These are phyloP conservation scores for Cordyceps cateniannulata DNA, from an alignment of 2,329 filamentous ascomycete species.

Conservation along the genomic window DNA sequence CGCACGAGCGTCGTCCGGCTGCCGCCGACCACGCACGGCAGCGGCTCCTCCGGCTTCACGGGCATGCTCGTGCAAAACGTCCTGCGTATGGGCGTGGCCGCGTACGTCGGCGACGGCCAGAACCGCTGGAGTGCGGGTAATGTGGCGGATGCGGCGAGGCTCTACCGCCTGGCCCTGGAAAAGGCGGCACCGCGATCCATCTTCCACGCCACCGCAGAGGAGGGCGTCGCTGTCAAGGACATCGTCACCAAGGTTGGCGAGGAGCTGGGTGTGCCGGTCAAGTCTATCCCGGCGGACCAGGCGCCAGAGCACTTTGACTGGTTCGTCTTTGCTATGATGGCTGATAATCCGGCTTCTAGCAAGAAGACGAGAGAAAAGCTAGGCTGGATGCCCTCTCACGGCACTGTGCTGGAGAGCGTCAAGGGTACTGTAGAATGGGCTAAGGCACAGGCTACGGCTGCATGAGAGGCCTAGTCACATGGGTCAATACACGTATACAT, in stretches of 20 bases:
- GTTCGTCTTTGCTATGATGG: slow-evolving; percentile 15
- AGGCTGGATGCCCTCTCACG: neutral
- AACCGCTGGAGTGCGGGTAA: slow-evolving; percentile 32
- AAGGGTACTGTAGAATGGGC: neutral
- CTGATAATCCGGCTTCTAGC: slow-evolving; percentile 29
- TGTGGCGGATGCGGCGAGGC: slow-evolving; percentile 29
- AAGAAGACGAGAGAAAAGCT: slow-evolving; percentile 24
- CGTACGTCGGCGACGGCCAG: slow-evolving; percentile 29
- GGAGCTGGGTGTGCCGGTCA: slow-evolving; percentile 25
- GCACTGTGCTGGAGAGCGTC: neutral
- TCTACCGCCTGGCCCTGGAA: slow-evolving; percentile 32
- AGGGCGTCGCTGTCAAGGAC: slow-evolving; percentile 28
- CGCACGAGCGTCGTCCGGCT: slow-evolving; percentile 30
- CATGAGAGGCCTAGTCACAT: too few species aligned
- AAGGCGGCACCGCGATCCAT: slow-evolving; percentile 27
- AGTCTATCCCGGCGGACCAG: slow-evolving; percentile 22
- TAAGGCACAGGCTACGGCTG: neutral
- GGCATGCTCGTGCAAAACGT: slow-evolving; percentile 22
- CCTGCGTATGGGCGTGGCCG: slow-evolving; percentile 21
- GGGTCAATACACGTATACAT: too few species aligned
- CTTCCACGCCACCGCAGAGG: slow-evolving; percentile 31
- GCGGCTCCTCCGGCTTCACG: slow-evolving; percentile 26
- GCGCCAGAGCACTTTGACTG: slow-evolving; percentile 22
- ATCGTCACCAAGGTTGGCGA: slow-evolving; percentile 29
- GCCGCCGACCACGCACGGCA: slow-evolving; percentile 31